Conservation (phyloP, 2,329 filamentous ascomycete species). For the Didymosphaeria variabile region DNA sequence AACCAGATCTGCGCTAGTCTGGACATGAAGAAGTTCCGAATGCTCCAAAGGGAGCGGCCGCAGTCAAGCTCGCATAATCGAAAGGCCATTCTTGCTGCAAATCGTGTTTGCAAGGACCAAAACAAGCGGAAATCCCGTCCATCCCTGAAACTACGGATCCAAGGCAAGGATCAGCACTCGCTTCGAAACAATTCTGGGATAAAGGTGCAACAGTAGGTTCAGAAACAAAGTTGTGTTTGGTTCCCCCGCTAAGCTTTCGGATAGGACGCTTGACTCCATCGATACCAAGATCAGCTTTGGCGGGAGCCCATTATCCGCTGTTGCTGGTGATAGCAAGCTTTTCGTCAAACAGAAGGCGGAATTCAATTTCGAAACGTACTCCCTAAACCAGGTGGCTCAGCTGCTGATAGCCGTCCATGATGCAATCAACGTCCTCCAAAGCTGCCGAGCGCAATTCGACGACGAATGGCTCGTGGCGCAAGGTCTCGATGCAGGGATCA, state of each 20-base stretch:
- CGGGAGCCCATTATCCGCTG: slow-evolving; percentile 36
- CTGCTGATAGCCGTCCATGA: slow-evolving; percentile 42
- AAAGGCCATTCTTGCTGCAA: slow-evolving; percentile 32
- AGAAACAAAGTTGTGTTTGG: slow-evolving; percentile 38
- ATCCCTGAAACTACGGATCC: slow-evolving; percentile 30
- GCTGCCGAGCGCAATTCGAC: slow-evolving; percentile 36
- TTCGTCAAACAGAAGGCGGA: slow-evolving; percentile 48
- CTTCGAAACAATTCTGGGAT: slow-evolving; percentile 43
- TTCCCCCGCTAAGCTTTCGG: slow-evolving; percentile 43
- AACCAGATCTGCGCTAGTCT: slow-evolving; percentile 27
- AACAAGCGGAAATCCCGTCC: slow-evolving; percentile 30
- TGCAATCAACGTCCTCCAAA: slow-evolving; percentile 41
- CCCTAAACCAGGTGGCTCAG: slow-evolving; percentile 39
- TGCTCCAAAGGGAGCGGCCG: slow-evolving; percentile 37
- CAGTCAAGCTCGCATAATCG: slow-evolving; percentile 31
- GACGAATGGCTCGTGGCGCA: slow-evolving; percentile 44
- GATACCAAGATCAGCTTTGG: slow-evolving; percentile 30
- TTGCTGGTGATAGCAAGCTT: slow-evolving; percentile 42
- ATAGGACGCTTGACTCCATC: slow-evolving; percentile 42
- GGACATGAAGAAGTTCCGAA: slow-evolving; percentile 36
- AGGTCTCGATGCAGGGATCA: slow-evolving; percentile 39
- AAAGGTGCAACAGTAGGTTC: slow-evolving; percentile 49
- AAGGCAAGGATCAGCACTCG: slow-evolving; percentile 34
- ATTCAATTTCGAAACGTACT: slow-evolving; percentile 39
- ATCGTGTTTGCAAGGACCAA: slow-evolving; percentile 37